Conservation (phyloP, 139 green algal genomes). For the Gonium pectorale region DNA sequence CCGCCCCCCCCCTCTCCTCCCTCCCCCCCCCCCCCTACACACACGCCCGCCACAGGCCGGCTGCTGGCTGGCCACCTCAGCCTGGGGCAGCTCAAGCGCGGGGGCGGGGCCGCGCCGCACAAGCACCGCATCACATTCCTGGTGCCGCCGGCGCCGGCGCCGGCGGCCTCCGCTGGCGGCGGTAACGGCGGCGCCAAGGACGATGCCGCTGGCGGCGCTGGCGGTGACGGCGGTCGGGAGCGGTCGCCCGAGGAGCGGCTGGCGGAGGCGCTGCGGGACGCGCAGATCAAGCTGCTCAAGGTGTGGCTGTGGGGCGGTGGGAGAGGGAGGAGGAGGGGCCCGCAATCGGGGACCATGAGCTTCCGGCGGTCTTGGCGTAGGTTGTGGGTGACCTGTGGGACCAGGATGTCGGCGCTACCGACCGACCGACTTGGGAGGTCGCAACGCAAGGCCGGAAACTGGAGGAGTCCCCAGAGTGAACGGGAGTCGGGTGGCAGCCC, state of each 20-base stretch:
- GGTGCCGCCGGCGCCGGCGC: conserved; percentile 48
- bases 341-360: no score
- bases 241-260: conserved; percentile 52
- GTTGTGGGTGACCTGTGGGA: no score
- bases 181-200: conserved; percentile 13
- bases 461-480: no score
- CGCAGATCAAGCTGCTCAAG: conserved; percentile 80
- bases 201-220: conserved; percentile 7
- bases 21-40: neutral
- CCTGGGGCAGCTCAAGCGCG: conserved; percentile 61
- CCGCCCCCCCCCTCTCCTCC: neutral
- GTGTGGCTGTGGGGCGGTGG: no score
- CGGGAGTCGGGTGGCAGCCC: neutral
- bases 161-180: neutral
- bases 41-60: conserved; percentile 48
- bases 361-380: no score
- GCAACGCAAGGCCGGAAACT: no score
- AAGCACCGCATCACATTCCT: conserved; percentile 51
- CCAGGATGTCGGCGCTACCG: no score
- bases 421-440: no score
- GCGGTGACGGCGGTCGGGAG: neutral
- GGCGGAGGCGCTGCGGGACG: conserved; percentile 73
- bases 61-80: conserved; percentile 67
- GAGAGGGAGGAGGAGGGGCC: no score
- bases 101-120: conserved; percentile 49